Evolutionary conservation across 2,329 filamentous ascomycete species (phyloP), one percentile per base, ranked within the genome.

Genomic region (Cephalotrichum gorgonifer): DNA sequence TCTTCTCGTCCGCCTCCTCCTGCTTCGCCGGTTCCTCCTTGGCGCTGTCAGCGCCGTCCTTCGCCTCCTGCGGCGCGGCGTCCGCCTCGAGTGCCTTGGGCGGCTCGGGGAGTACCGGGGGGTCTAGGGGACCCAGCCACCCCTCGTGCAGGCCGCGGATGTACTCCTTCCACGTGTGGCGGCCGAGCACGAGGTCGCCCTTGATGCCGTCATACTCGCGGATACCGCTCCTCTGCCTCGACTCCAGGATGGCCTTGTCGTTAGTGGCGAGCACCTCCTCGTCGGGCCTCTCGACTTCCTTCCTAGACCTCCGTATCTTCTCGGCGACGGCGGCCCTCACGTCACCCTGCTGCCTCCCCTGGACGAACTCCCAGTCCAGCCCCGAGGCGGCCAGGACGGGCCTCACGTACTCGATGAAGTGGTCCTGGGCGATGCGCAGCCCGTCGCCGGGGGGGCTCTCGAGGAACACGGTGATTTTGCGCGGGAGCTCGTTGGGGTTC

Each of bases 161-260:
- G 64, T 97, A 98, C 67, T 98, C 93, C 69, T 96, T 98, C 93
- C 93, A 98, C 9, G 91, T 84, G 62, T 96, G 86, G 50, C 91
- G 74, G 12, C 93, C 93, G 57, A 98, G 80, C 17, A 97, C 81
- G 47, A 98, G 75, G 62, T 97, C 91, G 42, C 93, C 93, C 54
- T 78, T 77, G 22, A 85, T 72, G 9, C 87, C 90, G 4, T 83
- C 73, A 60, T 85, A 91, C 30, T 87, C 81, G 25, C 71, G 73
- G 9, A 91, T 78, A 6, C 83, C 83, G 52, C 81, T 80, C 54
- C 73, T 77, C 59, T 74, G 71, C 57, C 90, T 77, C 47, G 85
- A 68, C 9, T 77, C 72, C 51, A 81, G 73, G 8, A 81, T 64
- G 44, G 78, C 74, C 50, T 84, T 81, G 46, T 78, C 74, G 1